Evolutionary conservation across 176 grass and related monocot species (phyloP), one percentile per base, ranked within the genome.

Genomic region (Pharus latifolius): DNA sequence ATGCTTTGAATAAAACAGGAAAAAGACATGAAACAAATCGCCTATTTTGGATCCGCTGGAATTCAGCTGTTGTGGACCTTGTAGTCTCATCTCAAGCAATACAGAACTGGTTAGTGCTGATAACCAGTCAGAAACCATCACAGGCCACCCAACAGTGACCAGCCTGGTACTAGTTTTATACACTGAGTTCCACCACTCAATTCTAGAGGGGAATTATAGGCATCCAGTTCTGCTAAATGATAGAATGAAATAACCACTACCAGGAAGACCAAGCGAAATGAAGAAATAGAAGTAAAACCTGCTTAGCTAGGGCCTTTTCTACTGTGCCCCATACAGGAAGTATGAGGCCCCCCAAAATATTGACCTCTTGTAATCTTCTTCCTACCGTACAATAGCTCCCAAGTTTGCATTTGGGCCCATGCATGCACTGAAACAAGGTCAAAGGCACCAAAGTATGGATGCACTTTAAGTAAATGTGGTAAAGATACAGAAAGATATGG

Each of bases 391-490:
- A 98, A 71, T 81, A 76, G 67, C 47, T 85, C 42, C 90, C 89
- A 70, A 98, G 56, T 82, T 92, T 98, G 66, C 95, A 98, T 79
- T 91, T 98, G 10, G 84, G 87, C 45, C 95, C 95, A 12, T 98
- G 87, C 90, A 98, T 98, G 61, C 94, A 98, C 89, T 96, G 88
- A 79, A 82, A 85, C 4, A 65, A 49, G 48, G 40, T 16, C 12
- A 70, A 35, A 28, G 49, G 64, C 17, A 64, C 38, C 60, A 10
- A 10, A 83, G 70, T 48, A 56, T 19, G 10, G 14, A 26, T 37
- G 9, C 23, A 65, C 16, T 51, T 14, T 19, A 79, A 15, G 47
- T 29, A 55, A 37, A 35, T 70, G n/a, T 78, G 9, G 49, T 71
- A 77, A 24, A 48, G 63, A 38, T 35, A 23, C 23, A 83, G 38